phyloP scores from a whole-genome alignment of 2,329 filamentous ascomycete species.

The Magnaporthales sp. region DNA sequence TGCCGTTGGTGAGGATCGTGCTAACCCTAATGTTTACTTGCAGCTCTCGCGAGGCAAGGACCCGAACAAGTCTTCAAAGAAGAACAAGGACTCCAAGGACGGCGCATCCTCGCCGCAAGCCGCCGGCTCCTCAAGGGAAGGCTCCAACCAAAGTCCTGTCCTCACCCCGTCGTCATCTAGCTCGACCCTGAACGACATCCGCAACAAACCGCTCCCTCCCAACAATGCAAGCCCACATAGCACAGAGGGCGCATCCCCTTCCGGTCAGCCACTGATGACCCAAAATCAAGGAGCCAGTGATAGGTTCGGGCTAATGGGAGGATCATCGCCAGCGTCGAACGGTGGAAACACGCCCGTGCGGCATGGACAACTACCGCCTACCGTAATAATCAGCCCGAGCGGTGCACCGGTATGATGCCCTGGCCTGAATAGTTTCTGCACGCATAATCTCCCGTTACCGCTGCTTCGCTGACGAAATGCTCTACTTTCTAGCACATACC shows the following conservation, averaged over 20 bases:
- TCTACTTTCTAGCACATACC: constrained; percentile 62
- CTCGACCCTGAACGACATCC: constrained; percentile 74
- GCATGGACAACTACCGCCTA: constrained; percentile 62
- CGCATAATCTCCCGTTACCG: too few species aligned
- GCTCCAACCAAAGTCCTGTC: constrained; percentile 48
- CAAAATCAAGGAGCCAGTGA: constrained; percentile 24
- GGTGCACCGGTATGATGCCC: constrained; percentile 63
- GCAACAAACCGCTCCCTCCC: constrained; percentile 69
- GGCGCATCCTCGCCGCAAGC: constrained; percentile 75
- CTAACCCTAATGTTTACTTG: constrained; percentile 26
- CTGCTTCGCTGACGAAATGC: background rate
- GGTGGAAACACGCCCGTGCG: constrained; percentile 54
- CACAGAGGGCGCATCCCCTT: constrained; percentile 26
- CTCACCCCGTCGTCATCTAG: constrained; percentile 83
- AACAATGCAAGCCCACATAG: constrained; percentile 36
- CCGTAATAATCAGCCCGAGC: constrained; percentile 85
- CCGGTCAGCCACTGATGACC: constrained; percentile 6
- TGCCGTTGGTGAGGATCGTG: background rate
- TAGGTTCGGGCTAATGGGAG: constrained; percentile 25
- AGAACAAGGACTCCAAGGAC: constrained; percentile 63
- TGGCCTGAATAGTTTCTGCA: background rate
- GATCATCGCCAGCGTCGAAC: constrained; percentile 33
- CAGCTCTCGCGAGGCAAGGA: constrained; percentile 90
- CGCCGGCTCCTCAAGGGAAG: constrained; percentile 37
- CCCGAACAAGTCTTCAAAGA: constrained; percentile 73